Evolutionary conservation across 208 protist genomes (phyloP).

Genomic region (Leishmania tarentolae): DNA sequence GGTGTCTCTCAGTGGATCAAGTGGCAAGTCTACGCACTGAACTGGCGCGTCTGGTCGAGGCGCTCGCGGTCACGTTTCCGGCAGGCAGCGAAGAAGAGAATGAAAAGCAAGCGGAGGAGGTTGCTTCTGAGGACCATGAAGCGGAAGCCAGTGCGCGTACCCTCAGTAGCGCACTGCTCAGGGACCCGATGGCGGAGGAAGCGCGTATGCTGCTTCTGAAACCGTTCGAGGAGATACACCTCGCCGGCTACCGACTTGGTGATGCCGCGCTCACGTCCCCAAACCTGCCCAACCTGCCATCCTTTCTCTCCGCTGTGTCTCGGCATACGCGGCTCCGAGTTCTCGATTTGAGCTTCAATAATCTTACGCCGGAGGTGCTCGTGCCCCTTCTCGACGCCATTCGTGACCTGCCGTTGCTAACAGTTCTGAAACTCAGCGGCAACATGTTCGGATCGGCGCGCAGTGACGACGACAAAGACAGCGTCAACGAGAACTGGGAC

Average conservation of each 20-base stretch:
- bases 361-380: conserved; percentile 32
- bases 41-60: neutral
- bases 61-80: neutral
- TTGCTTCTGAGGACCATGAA: neutral
- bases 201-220: conserved; percentile 4
- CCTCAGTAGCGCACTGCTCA: neutral
- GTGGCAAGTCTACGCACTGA: neutral
- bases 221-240: conserved; percentile 20
- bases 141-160: neutral
- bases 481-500: conserved; percentile 3
- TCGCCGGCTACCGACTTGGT: conserved; percentile 26
- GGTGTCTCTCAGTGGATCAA: conserved; percentile 1
- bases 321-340: conserved; percentile 35
- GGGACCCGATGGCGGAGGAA: neutral
- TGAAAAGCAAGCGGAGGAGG: too few relatives aligned
- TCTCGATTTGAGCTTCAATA: conserved; percentile 69
- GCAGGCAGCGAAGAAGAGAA: neutral
- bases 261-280: conserved; percentile 13
- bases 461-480: neutral
- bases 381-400: conserved; percentile 33
- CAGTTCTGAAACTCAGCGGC: conserved; percentile 54
- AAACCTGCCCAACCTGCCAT: conserved; percentile 3
- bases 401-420: conserved; percentile 27
- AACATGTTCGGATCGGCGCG: conserved; percentile 45
- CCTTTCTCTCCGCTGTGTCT: conserved; percentile 31